Evolutionary conservation across 1,284 basidiomycete species (phyloP).

Genomic region (Fomitiporia mediterranea): DNA sequence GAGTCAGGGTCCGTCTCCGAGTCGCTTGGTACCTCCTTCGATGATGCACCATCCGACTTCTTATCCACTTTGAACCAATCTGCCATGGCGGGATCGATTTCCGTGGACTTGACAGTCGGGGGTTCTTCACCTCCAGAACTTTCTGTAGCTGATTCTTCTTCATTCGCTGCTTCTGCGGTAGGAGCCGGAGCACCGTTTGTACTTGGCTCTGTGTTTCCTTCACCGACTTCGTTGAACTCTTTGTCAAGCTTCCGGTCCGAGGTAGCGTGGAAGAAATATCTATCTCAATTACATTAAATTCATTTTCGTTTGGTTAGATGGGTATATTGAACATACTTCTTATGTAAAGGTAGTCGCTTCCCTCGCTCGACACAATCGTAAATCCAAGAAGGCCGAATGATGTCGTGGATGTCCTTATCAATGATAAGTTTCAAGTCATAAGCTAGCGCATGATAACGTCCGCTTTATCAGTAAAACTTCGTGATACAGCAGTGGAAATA

Average conservation of each 20-base stretch:
- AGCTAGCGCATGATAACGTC: constrained; percentile 39
- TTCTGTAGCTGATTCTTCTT: constrained; percentile 9
- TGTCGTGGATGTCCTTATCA: constrained; percentile 59
- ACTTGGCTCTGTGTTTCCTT: constrained; percentile 19
- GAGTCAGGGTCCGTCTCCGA: constrained; percentile 62
- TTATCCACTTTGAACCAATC: constrained; percentile 61
- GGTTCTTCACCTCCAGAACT: constrained; percentile 21
- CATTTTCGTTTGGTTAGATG: background rate
- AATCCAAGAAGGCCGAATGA: constrained; percentile 80
- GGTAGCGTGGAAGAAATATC: constrained; percentile 75
- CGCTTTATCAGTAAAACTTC: no score
- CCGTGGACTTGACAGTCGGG: constrained; percentile 19
- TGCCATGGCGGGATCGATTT: constrained; percentile 33
- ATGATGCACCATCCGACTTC: constrained; percentile 1
- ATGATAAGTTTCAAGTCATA: constrained; percentile 64
- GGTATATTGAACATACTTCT: constrained; percentile 46
- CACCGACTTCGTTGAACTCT: constrained; percentile 31
- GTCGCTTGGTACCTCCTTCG: constrained; percentile 34
- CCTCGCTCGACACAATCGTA: constrained; percentile 64
- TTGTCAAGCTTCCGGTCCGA: constrained; percentile 27
- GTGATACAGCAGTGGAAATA: background rate
- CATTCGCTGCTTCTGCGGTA: background rate
- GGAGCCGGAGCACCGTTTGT: background rate
- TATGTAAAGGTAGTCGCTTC: constrained; percentile 53
- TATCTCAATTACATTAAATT: constrained; percentile 26